Evolutionary conservation across 2,329 filamentous ascomycete genomes (phyloP), one percentile per base, ranked within the genome.

Genomic region (Trichoderma asperellum): DNA sequence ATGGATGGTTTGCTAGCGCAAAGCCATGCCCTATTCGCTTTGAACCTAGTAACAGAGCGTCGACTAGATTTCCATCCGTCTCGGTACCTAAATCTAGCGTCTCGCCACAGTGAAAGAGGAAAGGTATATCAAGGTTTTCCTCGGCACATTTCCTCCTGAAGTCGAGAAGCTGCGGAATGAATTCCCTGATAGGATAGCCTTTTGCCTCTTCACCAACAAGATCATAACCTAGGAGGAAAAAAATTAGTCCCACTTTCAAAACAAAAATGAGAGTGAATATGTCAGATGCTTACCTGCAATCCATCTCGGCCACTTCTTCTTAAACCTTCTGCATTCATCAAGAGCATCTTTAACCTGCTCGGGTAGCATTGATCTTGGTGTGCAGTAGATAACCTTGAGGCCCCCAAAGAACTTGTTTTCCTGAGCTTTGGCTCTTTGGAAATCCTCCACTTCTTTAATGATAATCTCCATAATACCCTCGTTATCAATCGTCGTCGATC

Each of bases 51-150:
- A 91, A 79, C 2, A 92, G 83, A 4, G 91, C 89, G 71, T 92
- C 90, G 61, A 89, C 83, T 0, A 94, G 81, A 75, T 93, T 94
- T 21, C 85, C 88, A 72, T 93, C 89, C 1, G 85, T 84, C 5
- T 88, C 86, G 29, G 84, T 85, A 47, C 90, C 91, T 10, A 86
- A 84, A 35, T 92, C 88, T 5, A 92, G 82, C 1, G 91, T 92
- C 80, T 94, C 91, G 29, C 91, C 91, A 72, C 91, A 92, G 79
- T 94, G 91, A 74, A 93, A 92, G 49, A 93, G 81, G 74, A 93
- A 92, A 0, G 91, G 91, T 2, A 93, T 91, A 0, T 88, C 83
- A 4, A 91, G 70, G 0, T 75, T 73, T 0, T 81, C 76, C 1
- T 72, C 69, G 6, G 79, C 74, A 78, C 90, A 92, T 0, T 82